Conservation (phyloP, 2,329 filamentous ascomycete species). For the Davidsoniella virescens region DNA sequence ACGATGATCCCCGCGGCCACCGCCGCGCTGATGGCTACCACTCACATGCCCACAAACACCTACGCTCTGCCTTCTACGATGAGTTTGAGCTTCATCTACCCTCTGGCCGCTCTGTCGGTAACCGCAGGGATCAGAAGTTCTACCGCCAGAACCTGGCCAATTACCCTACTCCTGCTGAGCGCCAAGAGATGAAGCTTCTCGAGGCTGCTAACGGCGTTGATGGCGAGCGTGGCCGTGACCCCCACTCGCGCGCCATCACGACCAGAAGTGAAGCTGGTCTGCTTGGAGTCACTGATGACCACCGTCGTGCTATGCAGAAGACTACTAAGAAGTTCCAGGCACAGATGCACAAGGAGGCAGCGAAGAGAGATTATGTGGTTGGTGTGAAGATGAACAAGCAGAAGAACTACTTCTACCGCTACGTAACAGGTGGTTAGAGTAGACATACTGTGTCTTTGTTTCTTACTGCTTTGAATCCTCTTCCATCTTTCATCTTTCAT, state of each 20-base stretch:
- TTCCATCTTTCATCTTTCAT: not conserved
- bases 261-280: constrained; percentile 10
- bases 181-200: constrained; percentile 49
- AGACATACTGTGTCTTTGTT: not conserved
- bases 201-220: constrained; percentile 24
- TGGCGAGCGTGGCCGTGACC: constrained; percentile 6
- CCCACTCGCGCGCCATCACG: constrained; percentile 2
- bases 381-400: constrained; percentile 32
- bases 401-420: constrained; percentile 40
- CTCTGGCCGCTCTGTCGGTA: constrained; percentile 74
- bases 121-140: constrained; percentile 74
- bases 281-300: constrained; percentile 1
- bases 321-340: constrained; percentile 5
- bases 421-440: constrained; percentile 27
- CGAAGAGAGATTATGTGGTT: constrained; percentile 12
- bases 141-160: constrained; percentile 83
- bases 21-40: constrained; percentile 64
- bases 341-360: constrained; percentile 9
- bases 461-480: not conserved
- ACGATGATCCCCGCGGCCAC: constrained; percentile 53
- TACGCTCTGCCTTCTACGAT: constrained; percentile 68
- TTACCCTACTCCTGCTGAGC: constrained; percentile 66
- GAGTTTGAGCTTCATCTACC: constrained; percentile 91
- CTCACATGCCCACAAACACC: constrained; percentile 62
- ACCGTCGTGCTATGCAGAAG: constrained; percentile 7